Conservation (phyloP, 306 rosid genomes). For the Casuarina cunninghamiana region DNA sequence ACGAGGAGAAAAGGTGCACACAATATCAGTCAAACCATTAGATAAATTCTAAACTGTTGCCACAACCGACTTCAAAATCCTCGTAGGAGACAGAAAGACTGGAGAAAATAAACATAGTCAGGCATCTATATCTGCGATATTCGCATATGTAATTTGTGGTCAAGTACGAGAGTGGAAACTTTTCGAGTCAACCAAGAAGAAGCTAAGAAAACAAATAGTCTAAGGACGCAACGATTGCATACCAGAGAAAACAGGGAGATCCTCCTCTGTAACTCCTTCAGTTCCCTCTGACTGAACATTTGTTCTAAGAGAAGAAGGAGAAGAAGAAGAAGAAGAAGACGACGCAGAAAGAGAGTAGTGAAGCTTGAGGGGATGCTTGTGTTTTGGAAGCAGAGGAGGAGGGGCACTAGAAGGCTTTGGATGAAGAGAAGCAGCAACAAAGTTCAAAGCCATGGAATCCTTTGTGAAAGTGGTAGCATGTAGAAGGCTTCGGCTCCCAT, state of each 20-base stretch:
- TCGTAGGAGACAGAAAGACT: too few species aligned
- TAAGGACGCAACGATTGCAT: neutral
- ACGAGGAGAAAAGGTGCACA: too few species aligned
- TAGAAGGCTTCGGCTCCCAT: constrained; percentile 10
- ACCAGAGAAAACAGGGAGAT: constrained; percentile 53
- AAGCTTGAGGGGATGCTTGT: constrained; percentile 36
- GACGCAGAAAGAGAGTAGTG: constrained; percentile 5
- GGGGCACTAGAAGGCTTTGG: constrained; percentile 30
- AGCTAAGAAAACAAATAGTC: neutral
- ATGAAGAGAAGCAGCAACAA: constrained; percentile 48
- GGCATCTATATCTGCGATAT: too few species aligned
- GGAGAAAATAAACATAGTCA: too few species aligned
- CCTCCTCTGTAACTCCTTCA: constrained; percentile 51
- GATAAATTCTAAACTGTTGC: too few species aligned
- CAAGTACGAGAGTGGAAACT: neutral
- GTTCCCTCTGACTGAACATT: constrained; percentile 62
- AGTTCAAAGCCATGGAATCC: constrained; percentile 63
- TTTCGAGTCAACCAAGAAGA: neutral
- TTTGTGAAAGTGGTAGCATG: neutral
- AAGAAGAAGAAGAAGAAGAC: constrained; percentile 34
- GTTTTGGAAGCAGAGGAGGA: constrained; percentile 38
- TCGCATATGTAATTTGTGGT: neutral
- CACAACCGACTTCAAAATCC: too few species aligned
- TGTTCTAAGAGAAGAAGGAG: constrained; percentile 39
- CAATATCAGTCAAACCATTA: too few species aligned